phyloP scores from a whole-genome alignment of 768 basidiomycete species.

The Naganishia vaughanmartiniae region DNA sequence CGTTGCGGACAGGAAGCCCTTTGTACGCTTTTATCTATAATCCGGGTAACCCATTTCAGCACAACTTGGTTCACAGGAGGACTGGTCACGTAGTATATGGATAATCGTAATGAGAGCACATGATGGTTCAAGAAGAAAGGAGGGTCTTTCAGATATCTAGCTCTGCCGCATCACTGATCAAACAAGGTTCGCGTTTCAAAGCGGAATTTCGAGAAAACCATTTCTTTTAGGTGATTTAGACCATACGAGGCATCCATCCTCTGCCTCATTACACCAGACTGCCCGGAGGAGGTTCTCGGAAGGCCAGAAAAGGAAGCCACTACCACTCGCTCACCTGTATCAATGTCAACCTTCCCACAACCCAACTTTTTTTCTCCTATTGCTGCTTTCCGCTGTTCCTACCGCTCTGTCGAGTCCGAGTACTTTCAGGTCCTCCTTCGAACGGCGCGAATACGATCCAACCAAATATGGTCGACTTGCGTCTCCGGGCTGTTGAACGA shows the following conservation, averaged over 20 bases:
- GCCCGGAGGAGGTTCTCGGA: too few relatives aligned
- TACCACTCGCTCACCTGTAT: too few relatives aligned
- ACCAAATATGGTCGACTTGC: too few relatives aligned
- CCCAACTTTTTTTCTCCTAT: too few relatives aligned
- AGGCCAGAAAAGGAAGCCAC: too few relatives aligned
- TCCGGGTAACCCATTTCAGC: neutral
- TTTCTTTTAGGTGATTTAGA: neutral
- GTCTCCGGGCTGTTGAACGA: too few relatives aligned
- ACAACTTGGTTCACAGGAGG: neutral
- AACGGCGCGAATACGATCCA: too few relatives aligned
- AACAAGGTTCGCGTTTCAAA: slow-evolving; percentile 1
- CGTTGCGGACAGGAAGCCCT: neutral
- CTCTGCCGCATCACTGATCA: neutral
- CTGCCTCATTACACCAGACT: too few relatives aligned
- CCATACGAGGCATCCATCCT: neutral
- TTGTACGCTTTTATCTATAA: neutral
- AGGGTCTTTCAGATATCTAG: neutral
- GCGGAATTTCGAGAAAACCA: neutral
- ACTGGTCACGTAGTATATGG: neutral
- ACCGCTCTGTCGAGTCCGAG: too few relatives aligned
- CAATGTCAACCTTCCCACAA: too few relatives aligned
- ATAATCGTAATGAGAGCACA: neutral
- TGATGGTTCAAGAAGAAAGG: neutral
- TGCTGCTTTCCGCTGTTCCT: too few relatives aligned
- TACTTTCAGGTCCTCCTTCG: too few relatives aligned